These are phyloP conservation scores for Lentinula lateritia DNA, from an alignment of 768 basidiomycete species.

Conservation along the genomic window DNA sequence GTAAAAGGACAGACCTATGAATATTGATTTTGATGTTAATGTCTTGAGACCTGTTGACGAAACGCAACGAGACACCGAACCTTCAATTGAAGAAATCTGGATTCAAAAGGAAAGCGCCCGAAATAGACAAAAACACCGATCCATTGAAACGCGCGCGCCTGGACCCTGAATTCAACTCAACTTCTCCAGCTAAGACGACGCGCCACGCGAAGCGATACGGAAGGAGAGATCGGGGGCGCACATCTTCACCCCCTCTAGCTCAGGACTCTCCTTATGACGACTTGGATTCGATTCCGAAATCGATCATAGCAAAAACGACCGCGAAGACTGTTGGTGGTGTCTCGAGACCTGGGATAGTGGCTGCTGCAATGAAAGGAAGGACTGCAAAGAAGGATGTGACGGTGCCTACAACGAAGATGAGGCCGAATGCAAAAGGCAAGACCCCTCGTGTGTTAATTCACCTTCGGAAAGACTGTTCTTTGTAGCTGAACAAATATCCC, in stretches of 20 bases:
- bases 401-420: background rate
- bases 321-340: background rate
- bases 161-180: background rate
- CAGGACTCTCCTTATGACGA: conserved; percentile 14
- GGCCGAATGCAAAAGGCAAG: background rate
- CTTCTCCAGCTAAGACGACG: conserved; percentile 5
- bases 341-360: conserved; percentile 12
- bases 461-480: background rate
- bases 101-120: background rate
- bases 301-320: background rate
- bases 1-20: background rate
- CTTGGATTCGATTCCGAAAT: conserved; percentile 25
- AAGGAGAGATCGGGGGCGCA: conserved; percentile 18
- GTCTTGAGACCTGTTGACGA: background rate
- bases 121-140: background rate
- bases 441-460: background rate
- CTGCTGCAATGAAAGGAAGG: conserved; percentile 25
- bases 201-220: conserved; percentile 23
- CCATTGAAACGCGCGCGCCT: conserved; percentile 5
- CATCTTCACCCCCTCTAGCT: conserved; percentile 21
- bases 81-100: background rate
- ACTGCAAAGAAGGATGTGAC: conserved; percentile 22
- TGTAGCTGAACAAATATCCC: background rate
- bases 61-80: background rate
- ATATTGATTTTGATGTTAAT: background rate